Base-by-base conservation (phyloP, 2,329 filamentous ascomycete species). In the Colletotrichum plurivorum region DNA sequence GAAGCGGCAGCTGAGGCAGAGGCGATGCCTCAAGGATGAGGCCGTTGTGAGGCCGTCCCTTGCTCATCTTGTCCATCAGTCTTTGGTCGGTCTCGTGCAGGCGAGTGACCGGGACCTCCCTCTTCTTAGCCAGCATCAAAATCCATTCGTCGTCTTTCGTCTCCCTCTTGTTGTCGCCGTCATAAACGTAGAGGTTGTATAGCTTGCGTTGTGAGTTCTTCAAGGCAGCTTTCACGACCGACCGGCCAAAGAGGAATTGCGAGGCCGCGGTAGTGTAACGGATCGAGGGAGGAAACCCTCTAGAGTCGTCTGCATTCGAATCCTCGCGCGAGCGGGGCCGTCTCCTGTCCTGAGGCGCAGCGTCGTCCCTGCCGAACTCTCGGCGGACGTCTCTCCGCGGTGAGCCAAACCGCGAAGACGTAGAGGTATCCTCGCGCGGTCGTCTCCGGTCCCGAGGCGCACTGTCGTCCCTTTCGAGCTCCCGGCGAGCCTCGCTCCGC, bases 211-310 rank as follows among this genome's bases (percentile, higher is more conserved):
- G 86, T 12, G 84, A 84, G 54, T 81, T 78, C 72, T 87, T 89
- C 20, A 99, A 83, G 0, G 94, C 95, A 20, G 95, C 93, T 71
- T 92, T 87, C 22, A 98, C 94, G 2, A 93, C 90, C 2, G 92
- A 93, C 52, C 88, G 89, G 6, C 96, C 96, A 77, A 97, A 98
- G 2, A 99, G 84, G 74, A 98, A 98, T 71, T 97, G 92, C 0
- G 95, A 97, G 5, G 94, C 93, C 0, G 95, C 92, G 0, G 94
- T 97, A 0, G 93, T 94, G 76, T 95, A 89, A 55, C 80, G 80
- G 65, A 77, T 71, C 56, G 74, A 78, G 31, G 52, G 31, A 16
- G 63, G 57, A 18, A 69, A 56, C 15, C 65, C 65, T 5, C 41
- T 39, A 9, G 65, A 13, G 12, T 51, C 45, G 4, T 55, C 59